Base-by-base conservation (phyloP, 495 filamentous ascomycete genomes). In the Ascodesmis nigricans region DNA sequence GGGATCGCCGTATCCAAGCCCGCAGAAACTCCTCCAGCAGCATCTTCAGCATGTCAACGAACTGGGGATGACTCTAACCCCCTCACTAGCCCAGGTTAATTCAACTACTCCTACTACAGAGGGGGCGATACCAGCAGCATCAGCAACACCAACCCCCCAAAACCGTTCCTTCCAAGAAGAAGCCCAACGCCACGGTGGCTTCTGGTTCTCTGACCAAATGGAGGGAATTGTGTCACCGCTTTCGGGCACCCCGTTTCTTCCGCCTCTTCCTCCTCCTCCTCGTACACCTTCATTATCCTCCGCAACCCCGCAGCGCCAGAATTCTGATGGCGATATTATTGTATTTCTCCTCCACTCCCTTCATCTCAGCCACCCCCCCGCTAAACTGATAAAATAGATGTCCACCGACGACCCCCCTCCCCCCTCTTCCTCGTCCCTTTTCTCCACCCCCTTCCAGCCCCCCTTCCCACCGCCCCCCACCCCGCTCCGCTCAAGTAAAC, bases 11-110 rank as follows among this genome's bases (percentile, higher is more conserved):
- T n/a, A n/a, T n/a, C n/a, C n/a, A n/a, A n/a, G n/a, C n/a, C n/a
- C n/a, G n/a, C n/a, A 69, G 65, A 35, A 65, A 73, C 36, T 53
- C 58, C 10, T 56, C 57, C 25, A 39, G 53, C 71, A 10, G 59
- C 67, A n/a, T 52, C 58, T 1, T 54, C 60, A 9, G 56, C 53
- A 21, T 55, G 52, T 34, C 34, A 33, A 58, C 28, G 23, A 28
- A 31, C 7, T 14, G 14, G 18, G 5, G 29, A 35, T 22, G 46
- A 49, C 19, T 26, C 33, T 26, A 47, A 51, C n/a, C n/a, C n/a
- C n/a, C n/a, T n/a, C n/a, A 36, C 27, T 51, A 17, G 35, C 37
- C 20, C 41, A 50, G 23, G 42, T 49, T 23, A 5, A 6, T 13
- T 27, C 24, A 27, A 4, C 24, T 13, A 1, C 24, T 27, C 2